phyloP scores from a whole-genome alignment of 2,329 filamentous ascomycete species.

The Penicillium crustosum region DNA sequence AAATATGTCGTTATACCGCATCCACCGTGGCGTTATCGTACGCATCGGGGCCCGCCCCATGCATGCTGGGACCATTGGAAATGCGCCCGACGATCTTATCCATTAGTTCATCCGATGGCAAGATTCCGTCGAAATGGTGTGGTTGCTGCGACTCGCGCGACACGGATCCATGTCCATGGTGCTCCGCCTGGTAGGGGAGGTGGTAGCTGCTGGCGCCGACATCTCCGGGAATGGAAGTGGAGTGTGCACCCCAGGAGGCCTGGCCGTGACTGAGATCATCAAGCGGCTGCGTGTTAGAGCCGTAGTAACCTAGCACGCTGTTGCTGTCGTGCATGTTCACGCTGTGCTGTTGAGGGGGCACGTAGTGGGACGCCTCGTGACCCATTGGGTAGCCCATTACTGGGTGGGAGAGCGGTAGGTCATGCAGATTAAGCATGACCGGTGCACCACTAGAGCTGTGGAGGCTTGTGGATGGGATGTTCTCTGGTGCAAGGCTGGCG shows the following conservation, averaged over 20 bases:
- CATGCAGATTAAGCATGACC: constrained; percentile 39
- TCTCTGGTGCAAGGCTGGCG: constrained; percentile 32
- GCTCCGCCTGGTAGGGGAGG: constrained; percentile 34
- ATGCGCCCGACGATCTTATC: constrained; percentile 40
- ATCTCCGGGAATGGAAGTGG: constrained; percentile 33
- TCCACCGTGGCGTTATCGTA: constrained; percentile 38
- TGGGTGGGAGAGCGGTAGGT: constrained; percentile 35
- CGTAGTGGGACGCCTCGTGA: constrained; percentile 35
- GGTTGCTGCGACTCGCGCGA: constrained; percentile 36
- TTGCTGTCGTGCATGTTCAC: constrained; percentile 35
- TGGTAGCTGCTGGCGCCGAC: constrained; percentile 32
- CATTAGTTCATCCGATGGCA: constrained; percentile 39
- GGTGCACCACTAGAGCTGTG: constrained; percentile 30
- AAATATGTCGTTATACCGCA: constrained; percentile 27
- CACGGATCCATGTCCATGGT: constrained; percentile 31
- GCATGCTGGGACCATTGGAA: constrained; percentile 34
- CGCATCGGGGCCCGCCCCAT: constrained; percentile 36
- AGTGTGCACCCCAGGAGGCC: constrained; percentile 33
- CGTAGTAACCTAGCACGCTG: constrained; percentile 36
- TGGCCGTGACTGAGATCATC: constrained; percentile 37
- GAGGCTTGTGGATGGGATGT: constrained; percentile 32
- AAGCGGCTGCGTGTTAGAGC: constrained; percentile 32
- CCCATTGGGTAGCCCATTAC: constrained; percentile 34
- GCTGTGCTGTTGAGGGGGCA: constrained; percentile 32
- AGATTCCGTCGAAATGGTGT: constrained; percentile 35